phyloP scores from a whole-genome alignment of 164 flowering plant genomes.

The Vitis riparia region DNA sequence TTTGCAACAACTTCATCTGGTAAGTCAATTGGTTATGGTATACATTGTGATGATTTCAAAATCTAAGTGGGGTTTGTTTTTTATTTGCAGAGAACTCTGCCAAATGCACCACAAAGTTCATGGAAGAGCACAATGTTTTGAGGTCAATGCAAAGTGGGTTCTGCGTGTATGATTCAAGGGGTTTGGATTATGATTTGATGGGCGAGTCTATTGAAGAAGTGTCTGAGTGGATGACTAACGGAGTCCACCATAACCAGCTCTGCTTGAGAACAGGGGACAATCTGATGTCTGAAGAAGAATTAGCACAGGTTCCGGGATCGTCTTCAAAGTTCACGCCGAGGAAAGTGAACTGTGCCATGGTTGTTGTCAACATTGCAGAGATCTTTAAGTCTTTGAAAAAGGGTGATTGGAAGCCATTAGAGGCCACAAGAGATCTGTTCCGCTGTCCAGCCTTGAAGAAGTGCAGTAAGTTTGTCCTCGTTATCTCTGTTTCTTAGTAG shows the following conservation, averaged over 20 bases:
- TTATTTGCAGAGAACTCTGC: slow-evolving; percentile 29
- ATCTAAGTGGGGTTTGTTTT: background rate
- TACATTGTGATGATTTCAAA: no score
- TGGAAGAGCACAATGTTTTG: slow-evolving; percentile 84
- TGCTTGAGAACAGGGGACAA: slow-evolving; percentile 51
- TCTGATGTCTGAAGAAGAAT: slow-evolving; percentile 1
- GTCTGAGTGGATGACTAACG: slow-evolving; percentile 54
- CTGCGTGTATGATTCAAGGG: slow-evolving; percentile 74
- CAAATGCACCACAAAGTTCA: slow-evolving; percentile 39
- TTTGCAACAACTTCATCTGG: slow-evolving; percentile 74
- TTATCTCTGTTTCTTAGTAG: no score
- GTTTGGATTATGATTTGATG: slow-evolving; percentile 39
- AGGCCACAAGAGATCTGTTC: slow-evolving; percentile 59
- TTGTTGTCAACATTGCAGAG: slow-evolving; percentile 64
- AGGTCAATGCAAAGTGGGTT: slow-evolving; percentile 69
- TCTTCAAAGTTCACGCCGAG: slow-evolving; percentile 43
- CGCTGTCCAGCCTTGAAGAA: slow-evolving; percentile 43
- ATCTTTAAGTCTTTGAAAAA: slow-evolving; percentile 39
- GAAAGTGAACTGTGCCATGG: slow-evolving; percentile 58
- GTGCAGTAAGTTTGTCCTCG: slow-evolving; percentile 45
- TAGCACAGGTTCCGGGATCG: slow-evolving; percentile 1
- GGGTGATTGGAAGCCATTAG: slow-evolving; percentile 49
- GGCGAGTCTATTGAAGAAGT: slow-evolving; percentile 42
- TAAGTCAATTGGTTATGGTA: slow-evolving; percentile 8
- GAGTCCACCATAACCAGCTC: slow-evolving; percentile 65